Base-by-base conservation (phyloP, 805 yeast genomes). In the Candida schatavii region DNA sequence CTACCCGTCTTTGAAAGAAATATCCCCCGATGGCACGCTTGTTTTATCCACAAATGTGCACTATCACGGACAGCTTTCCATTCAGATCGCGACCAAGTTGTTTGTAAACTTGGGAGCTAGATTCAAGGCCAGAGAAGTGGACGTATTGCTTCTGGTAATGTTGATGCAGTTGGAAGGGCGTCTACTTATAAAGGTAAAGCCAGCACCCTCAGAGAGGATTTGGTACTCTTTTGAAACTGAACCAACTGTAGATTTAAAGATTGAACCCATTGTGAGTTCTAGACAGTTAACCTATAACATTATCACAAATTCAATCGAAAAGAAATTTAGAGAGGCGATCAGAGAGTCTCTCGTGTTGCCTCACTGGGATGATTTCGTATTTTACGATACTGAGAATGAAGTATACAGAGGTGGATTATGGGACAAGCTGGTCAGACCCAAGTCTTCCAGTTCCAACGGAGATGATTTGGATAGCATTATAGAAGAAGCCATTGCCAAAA, bases 321-420 rank as follows among this genome's bases (percentile, higher is more conserved):
- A 80, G 56, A 81, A 83, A 50, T 78, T 91, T 47, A 79, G 82
- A 44, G 96, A 88, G 37, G 85, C 89, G 1, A 72, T 91, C 30
- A 79, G 74, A 46, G 93, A 87, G 26, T 77, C 93, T 5, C 63
- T 93, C 37, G 98, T 93, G 0, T 61, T 78, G 25, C 99, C 99
- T 2, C 81, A 73, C 53, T 85, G 88, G 89, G 98, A 91, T 60
- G 98, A 91, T 57, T 61, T 88, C 31, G 78, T 81, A 0, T 85
- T 87, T 55, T 85, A 72, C 54, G 69, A 78, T 41, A 81, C 97
- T 0, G 61, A 64, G 2, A 72, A 64, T 30, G 95, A 88, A 48
- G 62, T 88, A 11, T 93, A 81, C 59, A 76, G 97, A 48, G 99
- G 97, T 39, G 99, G 99, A 14, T 80, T 91, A 19, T 91, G 98